These are phyloP conservation scores for Cicer cuneatum DNA, from an alignment of 306 rosid genomes.

Conservation along the genomic window DNA sequence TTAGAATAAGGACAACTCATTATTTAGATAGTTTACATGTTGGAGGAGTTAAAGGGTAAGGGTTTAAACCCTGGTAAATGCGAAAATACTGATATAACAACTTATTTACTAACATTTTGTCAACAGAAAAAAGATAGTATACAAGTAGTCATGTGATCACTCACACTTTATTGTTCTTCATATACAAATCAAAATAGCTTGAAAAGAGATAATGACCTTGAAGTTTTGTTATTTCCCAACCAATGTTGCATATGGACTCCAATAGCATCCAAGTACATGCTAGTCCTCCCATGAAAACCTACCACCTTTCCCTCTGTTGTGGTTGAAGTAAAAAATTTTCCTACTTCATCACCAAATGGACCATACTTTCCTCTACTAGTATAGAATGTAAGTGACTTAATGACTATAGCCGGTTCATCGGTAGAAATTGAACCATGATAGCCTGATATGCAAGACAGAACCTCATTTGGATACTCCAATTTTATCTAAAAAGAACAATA, in stretches of 20 bases:
- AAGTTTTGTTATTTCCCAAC: constrained; percentile 74
- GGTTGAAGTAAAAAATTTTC: constrained; percentile 88
- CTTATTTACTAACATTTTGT: too few species aligned
- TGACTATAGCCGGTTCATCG: constrained; percentile 55
- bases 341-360: constrained; percentile 88
- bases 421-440: constrained; percentile 61
- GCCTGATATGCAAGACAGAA: constrained; percentile 74
- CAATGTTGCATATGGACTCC: constrained; percentile 98
- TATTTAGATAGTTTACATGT: constrained; percentile 33
- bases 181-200: constrained; percentile 57
- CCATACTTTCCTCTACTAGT: constrained; percentile 88
- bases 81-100: too few species aligned
- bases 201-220: constrained; percentile 64
- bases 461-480: constrained; percentile 87
- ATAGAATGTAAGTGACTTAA: constrained; percentile 74
- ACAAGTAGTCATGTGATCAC: constrained; percentile 26
- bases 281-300: constrained; percentile 86
- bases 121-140: background rate
- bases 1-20: constrained; percentile 13
- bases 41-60: too few species aligned
- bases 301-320: constrained; percentile 87
- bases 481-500: constrained; percentile 61
- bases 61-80: too few species aligned
- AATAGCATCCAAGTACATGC: constrained; percentile 87
- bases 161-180: background rate